Evolutionary conservation across 2,329 filamentous ascomycete genomes (phyloP), one percentile per base, ranked within the genome.

Genomic region (Pseudogymnoascus sp.): DNA sequence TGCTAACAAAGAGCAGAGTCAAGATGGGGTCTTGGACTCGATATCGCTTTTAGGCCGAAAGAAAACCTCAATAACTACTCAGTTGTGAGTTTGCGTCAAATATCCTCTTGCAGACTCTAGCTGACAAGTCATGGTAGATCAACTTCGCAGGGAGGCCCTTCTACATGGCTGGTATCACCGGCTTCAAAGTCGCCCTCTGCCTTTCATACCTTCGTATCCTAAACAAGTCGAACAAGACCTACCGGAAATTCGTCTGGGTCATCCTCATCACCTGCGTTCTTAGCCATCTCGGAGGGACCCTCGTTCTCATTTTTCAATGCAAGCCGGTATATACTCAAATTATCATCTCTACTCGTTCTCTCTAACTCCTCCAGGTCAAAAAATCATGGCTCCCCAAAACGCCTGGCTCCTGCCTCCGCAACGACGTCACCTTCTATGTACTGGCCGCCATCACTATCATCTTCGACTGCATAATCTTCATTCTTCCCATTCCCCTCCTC

Each of bases 141-240:
- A 84, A 84, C 69, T 83, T 77, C 66, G 79, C 78, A 4, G 82
- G 81, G 1, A 77, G 82, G 2, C 82, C 82, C 0, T 77, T 83
- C 50, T 84, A 84, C 65, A 80, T 83, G 65, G 60, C 82, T 7
- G 82, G 82, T 38, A 82, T 84, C 69, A 79, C 79, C 65, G 82
- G 82, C 64, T 84, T 84, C 76, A 84, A 84, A 68, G 78, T 82
- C 28, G 80, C 81, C 0, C 73, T 83, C 1, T 74, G 82, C 64
- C 78, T 83, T 67, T 81, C 79, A 66, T 83, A 83, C 66, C 71
- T 83, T 17, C 77, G 80, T 5, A 75, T 84, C 1, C 74, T 83
- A 35, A 76, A 77, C 44, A 83, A 80, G 0, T 76, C 78, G 26
- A 79, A 80, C 61, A 73, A 68, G 21, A 50, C 66, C 0, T 84